Base-by-base conservation (phyloP, 306 rosid species). In the Pueraria montana region DNA sequence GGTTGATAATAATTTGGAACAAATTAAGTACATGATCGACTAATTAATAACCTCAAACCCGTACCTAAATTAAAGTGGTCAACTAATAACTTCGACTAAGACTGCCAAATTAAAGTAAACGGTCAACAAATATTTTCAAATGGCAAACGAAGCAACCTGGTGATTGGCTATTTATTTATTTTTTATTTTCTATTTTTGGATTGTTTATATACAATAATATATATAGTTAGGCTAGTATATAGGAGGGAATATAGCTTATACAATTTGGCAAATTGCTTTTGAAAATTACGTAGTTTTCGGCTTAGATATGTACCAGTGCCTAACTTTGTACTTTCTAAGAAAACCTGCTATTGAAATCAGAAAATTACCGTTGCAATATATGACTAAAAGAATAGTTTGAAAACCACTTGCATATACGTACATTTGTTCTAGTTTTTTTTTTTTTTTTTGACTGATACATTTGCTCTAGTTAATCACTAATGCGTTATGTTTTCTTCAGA, bases 181-280 rank as follows among this genome's bases (percentile, higher is more conserved):
- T 6, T 2, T 30, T 17, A 42, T 32, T 0, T 20, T 36, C n/a
- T n/a, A n/a, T n/a, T 77, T 14, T 38, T 9, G 32, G 5, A 6
- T 11, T 10, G 13, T 45, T 20, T 18, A 23, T 67, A 42, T 24
- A 20, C 17, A 14, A 24, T 26, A 61, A 27, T 13, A 23, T 23
- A 27, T 13, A 23, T 23, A 21, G 43, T 58, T 76, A 7, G 49
- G 72, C 32, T 61, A 40, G n/a, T 34, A 2, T 34, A 2, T 23
- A 36, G 42, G 68, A 14, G 11, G 24, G 40, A 8, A 59, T 1
- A 65, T 43, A 45, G 62, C 11, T 65, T 20, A 32, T 30, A 36
- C 17, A 8, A 64, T 50, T 78, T 66, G 67, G 67, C 74, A 78
- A 78, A 23, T 78, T 34, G 82, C 27, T 34, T 78, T 48, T 48